These are phyloP conservation scores for Ogataea methanolica DNA, from an alignment of 805 yeast genomes.

Conservation along the genomic window DNA sequence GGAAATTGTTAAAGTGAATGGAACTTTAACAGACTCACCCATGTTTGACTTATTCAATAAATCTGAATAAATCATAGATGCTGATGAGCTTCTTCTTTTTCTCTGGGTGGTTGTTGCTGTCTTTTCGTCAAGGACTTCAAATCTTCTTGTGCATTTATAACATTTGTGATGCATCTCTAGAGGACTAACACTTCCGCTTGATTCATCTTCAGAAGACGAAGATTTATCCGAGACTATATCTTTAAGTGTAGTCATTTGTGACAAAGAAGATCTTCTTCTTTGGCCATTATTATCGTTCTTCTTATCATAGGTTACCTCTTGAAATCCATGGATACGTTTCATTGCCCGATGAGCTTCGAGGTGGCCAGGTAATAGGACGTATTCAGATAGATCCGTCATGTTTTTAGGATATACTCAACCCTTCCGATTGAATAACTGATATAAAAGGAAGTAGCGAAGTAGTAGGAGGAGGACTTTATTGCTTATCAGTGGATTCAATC, in stretches of 20 bases:
- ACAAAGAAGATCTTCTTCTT: constrained; percentile 22
- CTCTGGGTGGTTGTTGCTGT: not conserved
- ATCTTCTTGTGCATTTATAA: constrained; percentile 6
- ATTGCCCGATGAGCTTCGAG: not conserved
- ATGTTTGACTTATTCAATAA: constrained; percentile 12
- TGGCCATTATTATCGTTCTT: not conserved
- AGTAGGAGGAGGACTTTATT: too few relatives aligned
- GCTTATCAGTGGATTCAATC: too few relatives aligned
- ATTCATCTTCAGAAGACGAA: not conserved
- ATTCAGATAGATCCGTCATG: not conserved
- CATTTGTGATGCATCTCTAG: not conserved
- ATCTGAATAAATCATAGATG: constrained; percentile 20
- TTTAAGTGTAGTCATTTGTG: constrained; percentile 14
- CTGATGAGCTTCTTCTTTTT: constrained; percentile 16
- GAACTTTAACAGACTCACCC: constrained; percentile 9
- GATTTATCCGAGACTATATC: constrained; percentile 7
- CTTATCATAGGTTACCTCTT: not conserved
- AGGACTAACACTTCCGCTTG: not conserved
- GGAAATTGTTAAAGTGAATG: constrained; percentile 27
- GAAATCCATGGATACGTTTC: not conserved
- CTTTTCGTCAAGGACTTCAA: not conserved
- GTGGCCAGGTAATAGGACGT: not conserved
- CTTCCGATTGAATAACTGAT: not conserved
- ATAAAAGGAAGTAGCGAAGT: not conserved
- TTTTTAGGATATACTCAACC: not conserved